These are phyloP conservation scores for Pythium periplocum DNA, from an alignment of 352 stramenopile species.

Conservation along the genomic window DNA sequence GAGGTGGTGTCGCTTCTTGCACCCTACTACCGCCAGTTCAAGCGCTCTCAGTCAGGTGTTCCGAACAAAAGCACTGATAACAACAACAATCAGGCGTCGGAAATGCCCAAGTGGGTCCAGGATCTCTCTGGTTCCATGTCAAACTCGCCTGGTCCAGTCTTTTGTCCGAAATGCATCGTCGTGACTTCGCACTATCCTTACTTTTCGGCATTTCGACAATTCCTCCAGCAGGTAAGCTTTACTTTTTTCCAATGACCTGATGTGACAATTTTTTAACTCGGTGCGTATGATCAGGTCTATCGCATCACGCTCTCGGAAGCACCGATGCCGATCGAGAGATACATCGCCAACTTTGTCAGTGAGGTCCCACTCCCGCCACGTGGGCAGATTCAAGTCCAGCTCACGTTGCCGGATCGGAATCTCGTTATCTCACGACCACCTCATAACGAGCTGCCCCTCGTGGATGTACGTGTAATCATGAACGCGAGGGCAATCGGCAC, in stretches of 20 bases:
- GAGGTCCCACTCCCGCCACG: slow-evolving; percentile 95
- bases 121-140: slow-evolving; percentile 46
- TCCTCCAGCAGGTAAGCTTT: slow-evolving; percentile 89
- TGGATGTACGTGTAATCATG: slow-evolving; percentile 51
- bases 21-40: slow-evolving; percentile 30
- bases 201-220: slow-evolving; percentile 92
- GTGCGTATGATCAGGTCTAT: slow-evolving; percentile 45
- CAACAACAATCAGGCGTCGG: slow-evolving; percentile 26
- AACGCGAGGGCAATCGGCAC: background rate
- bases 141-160: slow-evolving; percentile 59
- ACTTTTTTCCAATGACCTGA: no score
- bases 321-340: slow-evolving; percentile 94
- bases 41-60: slow-evolving; percentile 4
- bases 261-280: no score
- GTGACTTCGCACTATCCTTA: slow-evolving; percentile 95
- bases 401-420: slow-evolving; percentile 83
- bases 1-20: slow-evolving; percentile 72
- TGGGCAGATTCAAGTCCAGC: slow-evolving; percentile 88
- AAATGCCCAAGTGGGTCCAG: slow-evolving; percentile 70
- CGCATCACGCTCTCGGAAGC: slow-evolving; percentile 77
- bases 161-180: slow-evolving; percentile 91
- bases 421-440: slow-evolving; percentile 84
- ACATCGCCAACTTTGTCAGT: slow-evolving; percentile 95
- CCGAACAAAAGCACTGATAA: slow-evolving; percentile 13
- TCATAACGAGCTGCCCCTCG: slow-evolving; percentile 89